Base-by-base conservation (phyloP, 306 rosid species). In the Fragaria vesca region DNA sequence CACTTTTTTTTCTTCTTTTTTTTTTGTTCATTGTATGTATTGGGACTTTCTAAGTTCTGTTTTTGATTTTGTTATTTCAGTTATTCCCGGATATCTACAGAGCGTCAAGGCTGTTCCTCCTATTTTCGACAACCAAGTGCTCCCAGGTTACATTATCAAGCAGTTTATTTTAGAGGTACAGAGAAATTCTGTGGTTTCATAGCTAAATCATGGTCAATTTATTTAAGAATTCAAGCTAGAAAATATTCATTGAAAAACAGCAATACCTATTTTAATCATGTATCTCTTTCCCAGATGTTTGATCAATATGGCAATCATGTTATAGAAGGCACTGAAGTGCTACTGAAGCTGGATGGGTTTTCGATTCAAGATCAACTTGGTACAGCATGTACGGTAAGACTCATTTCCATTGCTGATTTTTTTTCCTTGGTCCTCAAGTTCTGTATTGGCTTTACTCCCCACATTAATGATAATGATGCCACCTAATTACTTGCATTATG, bases 251-350 rank as follows among this genome's bases (percentile, higher is more conserved):
- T 54, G 21, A 57, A n/a, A 10, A 57, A 10, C 61, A 20, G 61
- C 6, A 24, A 11, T 9, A 8, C 13, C 5, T 16, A n/a, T 21
- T 20, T 57, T 57, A 0, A 10, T 57, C 30, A 57, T 50, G n/a
- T 74, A 63, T 17, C 48, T 65, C 52, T 40, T 17, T 63, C 8
- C 7, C 77, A 87, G 93, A 60, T 89, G 87, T 87, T 85, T 82
- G 90, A 89, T 82, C 55, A 17, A 30, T 87, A 80, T 71, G 83
- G 85, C 21, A 89, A 89, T 76, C 93, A 84, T 77, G 83, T 82
- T 11, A 11, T 47, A 50, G n/a, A 76, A 76, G 81, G 85, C 21
- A 89, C n/a, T 36, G 78, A 78, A 80, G 82, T 87, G 71, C 63
- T 78, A 26, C n/a, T 89, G 69, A 30, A 61, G 54, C 5, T 84